Conservation (phyloP, 2,329 filamentous ascomycete genomes). For the Trichoderma semiorbis region DNA sequence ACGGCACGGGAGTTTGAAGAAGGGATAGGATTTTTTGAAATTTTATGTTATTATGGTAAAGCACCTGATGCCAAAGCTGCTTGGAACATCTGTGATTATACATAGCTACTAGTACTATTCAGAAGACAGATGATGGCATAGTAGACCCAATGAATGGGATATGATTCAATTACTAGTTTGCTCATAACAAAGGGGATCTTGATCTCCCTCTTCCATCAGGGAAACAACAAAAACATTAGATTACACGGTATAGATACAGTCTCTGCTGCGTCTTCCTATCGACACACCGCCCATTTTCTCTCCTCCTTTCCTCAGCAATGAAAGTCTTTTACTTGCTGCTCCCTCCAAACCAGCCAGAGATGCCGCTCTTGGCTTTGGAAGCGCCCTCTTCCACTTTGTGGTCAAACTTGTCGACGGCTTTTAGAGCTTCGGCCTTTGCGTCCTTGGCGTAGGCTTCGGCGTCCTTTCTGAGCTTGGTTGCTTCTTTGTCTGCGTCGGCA, state of each 20-base stretch:
- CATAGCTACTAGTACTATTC: not conserved
- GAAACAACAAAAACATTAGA: not conserved
- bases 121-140: not conserved
- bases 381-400: slow-evolving; percentile 75
- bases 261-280: not conserved
- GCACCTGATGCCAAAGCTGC: not conserved
- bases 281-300: not conserved
- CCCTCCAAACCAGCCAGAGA: slow-evolving; percentile 85
- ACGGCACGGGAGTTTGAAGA: slow-evolving; percentile 5
- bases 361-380: slow-evolving; percentile 75
- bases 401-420: slow-evolving; percentile 80
- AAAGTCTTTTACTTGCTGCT: slow-evolving; percentile 36
- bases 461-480: slow-evolving; percentile 59
- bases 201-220: not conserved
- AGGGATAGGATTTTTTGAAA: not conserved
- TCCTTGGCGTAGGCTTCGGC: slow-evolving; percentile 60
- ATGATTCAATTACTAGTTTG: not conserved
- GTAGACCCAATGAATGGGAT: not conserved
- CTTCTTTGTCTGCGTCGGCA: slow-evolving; percentile 60
- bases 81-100: not conserved
- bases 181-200: not conserved
- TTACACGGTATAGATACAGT: not conserved
- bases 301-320: not conserved
- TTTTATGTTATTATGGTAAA: not conserved
- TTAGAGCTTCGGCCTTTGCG: slow-evolving; percentile 59